Base-by-base conservation (phyloP, 768 basidiomycete species). In the Phylloporus sp. region DNA sequence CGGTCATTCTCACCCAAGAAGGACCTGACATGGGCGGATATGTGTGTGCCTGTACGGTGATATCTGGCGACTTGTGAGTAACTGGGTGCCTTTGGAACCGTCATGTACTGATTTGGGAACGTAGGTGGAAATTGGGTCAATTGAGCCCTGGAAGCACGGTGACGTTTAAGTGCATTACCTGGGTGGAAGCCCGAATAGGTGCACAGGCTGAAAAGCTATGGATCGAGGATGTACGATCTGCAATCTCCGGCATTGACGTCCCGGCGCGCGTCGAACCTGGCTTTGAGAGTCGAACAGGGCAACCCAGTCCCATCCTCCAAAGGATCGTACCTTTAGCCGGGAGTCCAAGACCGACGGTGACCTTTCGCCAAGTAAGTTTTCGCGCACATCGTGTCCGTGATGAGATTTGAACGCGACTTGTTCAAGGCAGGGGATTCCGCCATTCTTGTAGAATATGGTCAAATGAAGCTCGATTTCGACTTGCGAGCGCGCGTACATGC, bases 51-150 rank as follows among this genome's bases (percentile, higher is more conserved):
- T 79, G 77, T 47, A 79, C 80, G 0, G 69, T 82, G 3, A 71
- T 73, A 5, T 67, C 72, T 3, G 70, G 68, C 1, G 80, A 82
- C 15, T 55, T 74, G 81, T 80, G 52, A 42, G 74, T n/a, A n/a
- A n/a, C n/a, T n/a, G n/a, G n/a, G n/a, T n/a, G n/a, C n/a, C n/a
- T n/a, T n/a, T n/a, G n/a, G n/a, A n/a, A n/a, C n/a, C n/a, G n/a
- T n/a, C n/a, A n/a, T n/a, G n/a, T n/a, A n/a, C n/a, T 36, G 20
- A 44, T 48, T n/a, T 14, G 9, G n/a, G 14, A 6, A 28, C 10
- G 9, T 44, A 80, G 81, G 66, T 86, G 82, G 82, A 82, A 84
- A 53, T 48, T 84, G 6, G 84, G 84, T 0, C 84, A 87, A 57
- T 54, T 84, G 22, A 69, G 72, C 17, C 77, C 83, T 0, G 84